phyloP scores from a whole-genome alignment of 2,329 filamentous ascomycete species.

The Arthrobotrys sinensis region DNA sequence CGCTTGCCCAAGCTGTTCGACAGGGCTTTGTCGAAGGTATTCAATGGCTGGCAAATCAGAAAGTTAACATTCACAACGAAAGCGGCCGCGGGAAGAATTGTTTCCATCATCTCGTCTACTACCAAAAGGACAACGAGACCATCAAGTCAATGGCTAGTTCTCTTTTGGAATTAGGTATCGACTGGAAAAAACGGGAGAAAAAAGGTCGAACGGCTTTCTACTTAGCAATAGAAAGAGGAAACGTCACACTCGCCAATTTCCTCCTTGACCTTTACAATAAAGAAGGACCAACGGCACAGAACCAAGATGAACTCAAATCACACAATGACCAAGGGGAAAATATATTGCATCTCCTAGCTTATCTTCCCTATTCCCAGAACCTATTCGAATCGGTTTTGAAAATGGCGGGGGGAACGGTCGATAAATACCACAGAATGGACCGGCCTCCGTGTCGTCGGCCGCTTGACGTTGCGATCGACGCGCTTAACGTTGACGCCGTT shows the following conservation, averaged over 20 bases:
- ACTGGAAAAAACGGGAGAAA: slow-evolving; percentile 28
- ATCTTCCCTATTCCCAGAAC: slow-evolving; percentile 1
- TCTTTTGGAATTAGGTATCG: neutral
- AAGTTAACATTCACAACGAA: slow-evolving; percentile 19
- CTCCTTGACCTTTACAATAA: neutral
- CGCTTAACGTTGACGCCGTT: neutral
- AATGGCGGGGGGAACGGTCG: neutral
- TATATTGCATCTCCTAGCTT: neutral
- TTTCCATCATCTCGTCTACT: slow-evolving; percentile 8
- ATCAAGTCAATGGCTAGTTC: slow-evolving; percentile 1
- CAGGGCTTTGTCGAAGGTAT: slow-evolving; percentile 8
- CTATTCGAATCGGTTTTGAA: slow-evolving; percentile 4
- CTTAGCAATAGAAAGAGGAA: neutral
- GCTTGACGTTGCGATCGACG: neutral
- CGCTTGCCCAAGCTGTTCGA: slow-evolving; percentile 7
- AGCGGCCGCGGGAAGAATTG: neutral
- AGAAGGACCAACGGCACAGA: neutral
- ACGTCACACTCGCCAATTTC: neutral
- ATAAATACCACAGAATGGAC: neutral
- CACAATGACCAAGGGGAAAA: neutral
- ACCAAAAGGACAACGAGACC: neutral
- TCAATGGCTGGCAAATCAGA: slow-evolving; percentile 2
- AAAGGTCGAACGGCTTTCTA: neutral
- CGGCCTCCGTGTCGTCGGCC: neutral
- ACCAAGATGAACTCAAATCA: neutral